A percentile compares a stretch with the other conserved stretches of the same genome.
These are phyloP conservation scores for Penicillium pancosmium DNA, from an alignment of 495 filamentous ascomycete genomes.

Conservation along the genomic window DNA sequence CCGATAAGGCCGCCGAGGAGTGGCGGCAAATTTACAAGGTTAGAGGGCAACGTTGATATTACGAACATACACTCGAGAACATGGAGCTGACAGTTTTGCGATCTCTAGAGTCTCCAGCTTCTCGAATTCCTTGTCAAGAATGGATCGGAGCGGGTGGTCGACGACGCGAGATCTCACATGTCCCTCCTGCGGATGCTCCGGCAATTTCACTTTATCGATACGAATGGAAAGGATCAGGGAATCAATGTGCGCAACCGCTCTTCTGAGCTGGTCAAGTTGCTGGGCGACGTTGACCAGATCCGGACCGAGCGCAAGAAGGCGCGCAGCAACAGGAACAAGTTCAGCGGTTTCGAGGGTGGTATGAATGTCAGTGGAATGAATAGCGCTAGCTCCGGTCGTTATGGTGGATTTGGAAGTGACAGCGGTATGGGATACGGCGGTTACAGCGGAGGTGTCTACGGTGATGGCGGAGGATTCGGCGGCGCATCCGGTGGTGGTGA, in stretches of 20 bases:
- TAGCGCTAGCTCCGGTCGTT: constrained; percentile 61
- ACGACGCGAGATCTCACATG: constrained; percentile 94
- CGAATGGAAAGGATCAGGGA: constrained; percentile 96
- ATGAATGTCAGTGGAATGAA: constrained; percentile 58
- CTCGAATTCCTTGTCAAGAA: constrained; percentile 99
- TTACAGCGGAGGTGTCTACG: constrained; percentile 85
- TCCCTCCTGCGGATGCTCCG: constrained; percentile 97
- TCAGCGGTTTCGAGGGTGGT: constrained; percentile 89
- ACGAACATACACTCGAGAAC: background rate
- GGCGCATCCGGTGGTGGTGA: constrained; percentile 42
- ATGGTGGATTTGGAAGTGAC: constrained; percentile 88
- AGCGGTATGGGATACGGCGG: constrained; percentile 71
- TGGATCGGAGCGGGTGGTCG: constrained; percentile 95
- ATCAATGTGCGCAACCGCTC: constrained; percentile 96
- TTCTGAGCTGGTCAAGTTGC: constrained; percentile 90
- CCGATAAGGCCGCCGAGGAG: constrained; percentile 96
- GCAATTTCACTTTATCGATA: constrained; percentile 97
- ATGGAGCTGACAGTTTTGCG: constrained; percentile 3
- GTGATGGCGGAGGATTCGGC: constrained; percentile 56
- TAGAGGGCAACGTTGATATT: background rate
- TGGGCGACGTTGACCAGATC: constrained; percentile 92
- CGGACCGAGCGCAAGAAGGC: constrained; percentile 94
- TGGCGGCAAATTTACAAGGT: constrained; percentile 99
- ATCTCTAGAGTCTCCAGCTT: constrained; percentile 74
- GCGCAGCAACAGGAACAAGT: constrained; percentile 85